These are phyloP conservation scores for Aquanectria penicillioides DNA, from an alignment of 2,329 filamentous ascomycete genomes.

Conservation along the genomic window DNA sequence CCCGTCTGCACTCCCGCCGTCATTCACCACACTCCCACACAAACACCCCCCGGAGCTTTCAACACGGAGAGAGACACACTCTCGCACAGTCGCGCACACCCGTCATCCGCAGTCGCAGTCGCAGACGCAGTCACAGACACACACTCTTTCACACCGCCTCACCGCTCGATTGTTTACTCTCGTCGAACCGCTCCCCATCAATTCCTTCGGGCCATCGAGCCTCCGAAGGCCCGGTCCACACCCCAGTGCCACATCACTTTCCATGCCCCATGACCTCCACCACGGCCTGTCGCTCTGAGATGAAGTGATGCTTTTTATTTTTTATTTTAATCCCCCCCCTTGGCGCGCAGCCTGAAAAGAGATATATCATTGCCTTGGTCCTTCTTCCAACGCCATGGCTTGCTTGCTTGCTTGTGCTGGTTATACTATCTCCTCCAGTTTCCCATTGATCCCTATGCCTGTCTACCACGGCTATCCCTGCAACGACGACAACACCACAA, in stretches of 20 bases:
- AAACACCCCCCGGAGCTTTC: constrained; percentile 21
- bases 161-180: constrained; percentile 29
- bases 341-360: constrained; percentile 28
- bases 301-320: constrained; percentile 16
- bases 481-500: constrained; percentile 22
- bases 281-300: constrained; percentile 32
- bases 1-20: background rate
- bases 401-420: constrained; percentile 3
- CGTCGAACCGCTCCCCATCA: constrained; percentile 27
- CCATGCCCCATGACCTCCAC: constrained; percentile 40
- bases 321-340: constrained; percentile 5
- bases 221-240: constrained; percentile 36
- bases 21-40: constrained; percentile 22
- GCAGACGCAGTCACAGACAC: constrained; percentile 34
- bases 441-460: constrained; percentile 15
- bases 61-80: constrained; percentile 4
- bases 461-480: constrained; percentile 33
- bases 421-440: constrained; percentile 11
- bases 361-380: constrained; percentile 32
- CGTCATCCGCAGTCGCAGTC: constrained; percentile 30
- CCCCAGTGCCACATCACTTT: constrained; percentile 41
- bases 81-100: constrained; percentile 35
- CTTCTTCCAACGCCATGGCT: constrained; percentile 10
- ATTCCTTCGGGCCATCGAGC: constrained; percentile 33
- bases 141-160: constrained; percentile 41